Evolutionary conservation across 306 rosid genomes (phyloP), one percentile per base, ranked within the genome.

Genomic region (Amphicarpaea edgeworthii): DNA sequence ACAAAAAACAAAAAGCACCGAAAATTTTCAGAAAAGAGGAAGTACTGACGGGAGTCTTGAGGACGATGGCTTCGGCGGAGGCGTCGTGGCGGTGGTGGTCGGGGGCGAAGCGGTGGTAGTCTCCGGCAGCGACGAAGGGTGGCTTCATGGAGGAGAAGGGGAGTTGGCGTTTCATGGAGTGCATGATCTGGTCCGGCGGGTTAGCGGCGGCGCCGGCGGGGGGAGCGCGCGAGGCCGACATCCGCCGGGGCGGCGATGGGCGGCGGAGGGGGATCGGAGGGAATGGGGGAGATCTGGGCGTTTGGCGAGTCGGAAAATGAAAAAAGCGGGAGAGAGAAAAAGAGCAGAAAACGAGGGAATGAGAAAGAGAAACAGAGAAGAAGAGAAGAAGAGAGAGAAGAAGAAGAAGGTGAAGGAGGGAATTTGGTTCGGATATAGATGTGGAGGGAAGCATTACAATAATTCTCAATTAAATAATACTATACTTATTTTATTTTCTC

Each of bases 371-470:
- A 55, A 34, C 6, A 78, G 28, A 69, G 74, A 24, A 24, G 28
- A 24, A 3, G 3, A 24, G 28, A 24, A 24, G 28, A 24, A 30
- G 37, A 30, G 6, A 5, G 6, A 19, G 26, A 7, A 19, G 59
- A 19, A 1, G 8, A 49, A n/a, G 62, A 49, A 61, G 90, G 98
- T 12, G 62, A 49, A 61, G 90, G 98, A 88, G 98, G 94, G 94
- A 94, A 94, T 87, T 92, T 85, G 90, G 95, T 90, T 90, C 97
- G 91, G 98, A 93, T 85, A 86, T 58, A 47, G 86, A 86, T 90
- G 93, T 93, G 98, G 98, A 89, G 96, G 96, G 96, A 91, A 87
- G 89, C 89, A 77, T 88, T n/a, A 54, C 77, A 68, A 74, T 78
- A 61, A 81, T 70, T 73, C 78, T 34, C 30, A 53, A 66, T 21